Conservation (phyloP, 306 rosid species). For the Lablab purpureus region DNA sequence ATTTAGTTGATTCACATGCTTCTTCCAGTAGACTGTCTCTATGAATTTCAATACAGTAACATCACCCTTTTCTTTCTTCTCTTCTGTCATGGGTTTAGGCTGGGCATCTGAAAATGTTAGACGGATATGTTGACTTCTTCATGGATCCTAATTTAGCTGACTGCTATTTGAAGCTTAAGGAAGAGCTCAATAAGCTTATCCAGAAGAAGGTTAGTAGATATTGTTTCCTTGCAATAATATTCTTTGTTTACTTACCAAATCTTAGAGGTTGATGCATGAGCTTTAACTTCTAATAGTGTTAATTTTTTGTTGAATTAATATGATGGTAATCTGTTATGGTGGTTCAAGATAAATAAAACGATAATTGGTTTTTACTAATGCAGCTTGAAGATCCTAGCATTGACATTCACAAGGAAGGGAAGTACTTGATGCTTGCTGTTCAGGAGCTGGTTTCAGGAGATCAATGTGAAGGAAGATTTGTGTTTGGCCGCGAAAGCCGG, state of each 20-base stretch:
- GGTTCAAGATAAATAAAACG: constrained; percentile 14
- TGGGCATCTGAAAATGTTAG: constrained; percentile 94
- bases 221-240: background rate
- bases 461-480: constrained; percentile 96
- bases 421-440: constrained; percentile 84
- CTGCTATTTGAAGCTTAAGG: constrained; percentile 88
- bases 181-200: constrained; percentile 81
- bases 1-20: constrained; percentile 27
- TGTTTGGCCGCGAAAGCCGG: constrained; percentile 87
- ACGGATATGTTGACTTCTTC: constrained; percentile 86
- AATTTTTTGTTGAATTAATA: constrained; percentile 24
- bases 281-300: constrained; percentile 7
- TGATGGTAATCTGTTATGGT: background rate
- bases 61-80: background rate
- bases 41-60: constrained; percentile 38
- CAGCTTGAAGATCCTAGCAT: constrained; percentile 89
- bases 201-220: constrained; percentile 76
- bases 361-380: constrained; percentile 39
- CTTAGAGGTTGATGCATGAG: background rate
- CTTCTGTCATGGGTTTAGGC: constrained; percentile 55
- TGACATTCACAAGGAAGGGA: constrained; percentile 90
- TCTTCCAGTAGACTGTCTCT: constrained; percentile 11
- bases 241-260: constrained; percentile 31
- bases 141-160: constrained; percentile 93
- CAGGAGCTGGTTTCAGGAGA: constrained; percentile 89